A percentile compares a stretch with the other conserved stretches of the same genome.
Evolutionary conservation across 2,329 filamentous ascomycete genomes (phyloP).

Genomic region (Diaporthe velutina): DNA sequence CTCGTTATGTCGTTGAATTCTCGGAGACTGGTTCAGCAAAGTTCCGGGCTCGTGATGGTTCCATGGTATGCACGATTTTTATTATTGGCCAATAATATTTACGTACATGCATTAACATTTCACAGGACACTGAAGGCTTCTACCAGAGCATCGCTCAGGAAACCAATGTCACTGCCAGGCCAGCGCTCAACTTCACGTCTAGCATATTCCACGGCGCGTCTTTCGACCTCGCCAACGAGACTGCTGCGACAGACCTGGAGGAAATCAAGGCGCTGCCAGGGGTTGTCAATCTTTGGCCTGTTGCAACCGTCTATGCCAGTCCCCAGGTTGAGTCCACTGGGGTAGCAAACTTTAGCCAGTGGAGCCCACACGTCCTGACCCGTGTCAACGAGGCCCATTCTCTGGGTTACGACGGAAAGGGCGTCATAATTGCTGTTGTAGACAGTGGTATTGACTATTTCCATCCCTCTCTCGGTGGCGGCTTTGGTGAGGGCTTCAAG

Average conservation of each 20-base stretch:
- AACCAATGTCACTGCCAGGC: conserved; percentile 1
- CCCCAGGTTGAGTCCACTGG: not conserved
- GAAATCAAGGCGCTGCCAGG: conserved; percentile 38
- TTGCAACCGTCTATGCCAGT: conserved; percentile 11
- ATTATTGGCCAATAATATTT: not conserved
- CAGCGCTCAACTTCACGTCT: conserved; percentile 36
- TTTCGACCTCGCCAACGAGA: conserved; percentile 33
- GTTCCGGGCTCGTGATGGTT: not conserved
- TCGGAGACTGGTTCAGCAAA: conserved; percentile 3
- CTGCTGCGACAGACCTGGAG: conserved; percentile 18
- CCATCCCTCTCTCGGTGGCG: conserved; percentile 55
- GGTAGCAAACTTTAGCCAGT: conserved; percentile 6
- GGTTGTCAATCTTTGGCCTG: conserved; percentile 39
- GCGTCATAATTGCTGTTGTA: conserved; percentile 39
- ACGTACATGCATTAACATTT: not conserved
- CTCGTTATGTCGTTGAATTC: conserved; percentile 8
- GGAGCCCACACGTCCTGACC: conserved; percentile 12
- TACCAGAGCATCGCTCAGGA: conserved; percentile 6
- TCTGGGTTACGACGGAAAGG: conserved; percentile 3
- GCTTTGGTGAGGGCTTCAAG: conserved; percentile 53
- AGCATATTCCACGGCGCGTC: conserved; percentile 40
- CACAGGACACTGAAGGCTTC: not conserved
- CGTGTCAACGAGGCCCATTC: not conserved
- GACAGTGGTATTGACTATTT: conserved; percentile 55
- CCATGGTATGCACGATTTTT: not conserved